phyloP scores from a whole-genome alignment of 805 yeast species.

The Starmerella scarabaei region DNA sequence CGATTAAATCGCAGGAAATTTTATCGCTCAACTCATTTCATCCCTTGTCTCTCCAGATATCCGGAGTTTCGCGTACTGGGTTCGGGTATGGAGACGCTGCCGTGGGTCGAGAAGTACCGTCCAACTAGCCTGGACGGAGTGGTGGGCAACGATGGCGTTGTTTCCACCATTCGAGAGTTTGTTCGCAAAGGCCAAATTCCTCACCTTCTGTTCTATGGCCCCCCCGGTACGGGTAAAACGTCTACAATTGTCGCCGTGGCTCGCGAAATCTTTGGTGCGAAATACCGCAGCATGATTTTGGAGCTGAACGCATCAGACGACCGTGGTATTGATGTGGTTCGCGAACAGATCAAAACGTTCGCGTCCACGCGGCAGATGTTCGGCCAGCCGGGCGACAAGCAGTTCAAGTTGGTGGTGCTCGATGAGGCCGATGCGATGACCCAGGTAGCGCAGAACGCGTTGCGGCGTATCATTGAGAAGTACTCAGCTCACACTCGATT shows the following conservation, averaged over 20 bases:
- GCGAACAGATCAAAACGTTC: slow-evolving; percentile 92
- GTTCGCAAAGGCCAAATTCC: slow-evolving; percentile 76
- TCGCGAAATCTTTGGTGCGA: slow-evolving; percentile 69
- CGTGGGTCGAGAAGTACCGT: slow-evolving; percentile 85
- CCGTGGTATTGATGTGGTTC: slow-evolving; percentile 93
- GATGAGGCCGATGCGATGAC: slow-evolving; percentile 99
- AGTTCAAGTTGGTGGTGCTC: slow-evolving; percentile 78
- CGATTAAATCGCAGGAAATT: too few species aligned
- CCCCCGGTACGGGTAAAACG: slow-evolving; percentile 91
- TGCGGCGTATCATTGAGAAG: slow-evolving; percentile 86
- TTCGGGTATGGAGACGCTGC: slow-evolving; percentile 12
- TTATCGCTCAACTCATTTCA: too few species aligned
- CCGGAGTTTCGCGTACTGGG: too few species aligned
- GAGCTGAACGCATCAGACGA: slow-evolving; percentile 97
- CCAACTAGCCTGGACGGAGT: slow-evolving; percentile 76
- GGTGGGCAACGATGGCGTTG: slow-evolving; percentile 80
- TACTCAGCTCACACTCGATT: slow-evolving; percentile 91
- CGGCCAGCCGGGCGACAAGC: slow-evolving; percentile 34
- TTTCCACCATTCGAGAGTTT: slow-evolving; percentile 71
- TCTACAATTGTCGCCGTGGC: slow-evolving; percentile 85
- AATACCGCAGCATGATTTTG: slow-evolving; percentile 75
- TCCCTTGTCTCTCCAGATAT: too few species aligned
- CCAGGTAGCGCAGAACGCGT: slow-evolving; percentile 87
- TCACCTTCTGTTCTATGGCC: slow-evolving; percentile 85
- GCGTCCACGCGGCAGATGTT: slow-evolving; percentile 94